Conservation (phyloP, 768 basidiomycete species). For the Podaxis rugospora region DNA sequence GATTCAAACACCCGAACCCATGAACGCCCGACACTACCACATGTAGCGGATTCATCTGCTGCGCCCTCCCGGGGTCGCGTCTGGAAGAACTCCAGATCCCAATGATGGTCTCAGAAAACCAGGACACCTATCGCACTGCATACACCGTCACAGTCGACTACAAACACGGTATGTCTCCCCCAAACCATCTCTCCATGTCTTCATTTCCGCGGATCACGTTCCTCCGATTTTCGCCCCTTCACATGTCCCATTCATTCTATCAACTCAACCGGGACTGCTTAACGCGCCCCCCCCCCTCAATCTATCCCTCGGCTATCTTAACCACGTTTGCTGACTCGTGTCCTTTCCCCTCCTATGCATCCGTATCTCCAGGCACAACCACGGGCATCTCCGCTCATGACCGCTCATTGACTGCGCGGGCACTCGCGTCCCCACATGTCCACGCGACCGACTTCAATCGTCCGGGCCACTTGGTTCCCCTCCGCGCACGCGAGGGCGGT, state of each 20-base stretch:
- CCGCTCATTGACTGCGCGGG: constrained; percentile 81
- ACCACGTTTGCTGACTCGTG: neutral
- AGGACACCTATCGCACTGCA: constrained; percentile 89
- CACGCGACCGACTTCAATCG: constrained; percentile 73
- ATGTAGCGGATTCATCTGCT: constrained; percentile 90
- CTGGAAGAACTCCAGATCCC: constrained; percentile 78
- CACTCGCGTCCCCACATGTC: constrained; percentile 62
- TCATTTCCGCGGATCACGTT: constrained; percentile 4
- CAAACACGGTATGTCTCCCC: constrained; percentile 60
- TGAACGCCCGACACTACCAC: neutral
- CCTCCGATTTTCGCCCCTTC: neutral
- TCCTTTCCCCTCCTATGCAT: neutral
- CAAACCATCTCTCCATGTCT: constrained; percentile 11
- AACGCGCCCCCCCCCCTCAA: too few relatives aligned
- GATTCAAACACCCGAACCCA: neutral
- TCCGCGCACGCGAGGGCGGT: constrained; percentile 84
- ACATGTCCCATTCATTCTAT: neutral
- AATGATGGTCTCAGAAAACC: constrained; percentile 91
- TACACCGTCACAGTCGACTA: constrained; percentile 97
- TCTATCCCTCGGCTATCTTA: constrained; percentile 9
- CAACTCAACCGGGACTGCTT: neutral
- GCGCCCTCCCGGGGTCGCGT: constrained; percentile 72
- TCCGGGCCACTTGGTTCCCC: constrained; percentile 93
- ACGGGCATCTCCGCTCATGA: constrained; percentile 98
- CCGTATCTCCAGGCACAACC: constrained; percentile 60